phyloP scores from a whole-genome alignment of 768 basidiomycete species.

The Rhizopogon vinicolor region DNA sequence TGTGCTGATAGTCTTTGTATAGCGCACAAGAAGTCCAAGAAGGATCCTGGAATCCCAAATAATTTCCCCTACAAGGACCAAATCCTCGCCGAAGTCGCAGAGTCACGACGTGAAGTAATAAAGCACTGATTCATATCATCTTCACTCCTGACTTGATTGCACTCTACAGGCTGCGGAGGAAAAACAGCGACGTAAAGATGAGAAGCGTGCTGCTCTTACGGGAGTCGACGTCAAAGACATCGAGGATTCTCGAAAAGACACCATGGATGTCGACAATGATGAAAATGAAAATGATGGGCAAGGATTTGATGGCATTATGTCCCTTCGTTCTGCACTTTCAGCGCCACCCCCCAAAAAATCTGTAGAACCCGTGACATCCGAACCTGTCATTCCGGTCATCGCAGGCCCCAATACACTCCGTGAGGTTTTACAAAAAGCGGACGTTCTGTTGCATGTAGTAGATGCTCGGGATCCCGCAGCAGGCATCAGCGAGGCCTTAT shows the following conservation, averaged over 20 bases:
- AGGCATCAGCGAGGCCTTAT: slow-evolving; percentile 64
- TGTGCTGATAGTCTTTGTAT: slow-evolving; percentile 2
- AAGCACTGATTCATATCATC: not conserved
- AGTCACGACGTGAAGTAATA: slow-evolving; percentile 70
- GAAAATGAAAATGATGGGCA: slow-evolving; percentile 24
- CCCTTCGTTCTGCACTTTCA: slow-evolving; percentile 8
- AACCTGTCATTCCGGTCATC: slow-evolving; percentile 16
- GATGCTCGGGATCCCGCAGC: slow-evolving; percentile 82
- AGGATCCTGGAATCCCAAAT: slow-evolving; percentile 93
- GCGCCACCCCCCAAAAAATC: not conserved
- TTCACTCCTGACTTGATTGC: not conserved
- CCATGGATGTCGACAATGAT: slow-evolving; percentile 24
- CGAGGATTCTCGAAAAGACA: slow-evolving; percentile 20
- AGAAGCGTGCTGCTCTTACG: slow-evolving; percentile 44
- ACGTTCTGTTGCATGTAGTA: slow-evolving; percentile 76
- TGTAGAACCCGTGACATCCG: not conserved
- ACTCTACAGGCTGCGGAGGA: slow-evolving; percentile 67
- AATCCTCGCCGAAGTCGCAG: slow-evolving; percentile 85
- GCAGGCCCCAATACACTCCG: slow-evolving; percentile 25
- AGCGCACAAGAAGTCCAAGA: slow-evolving; percentile 60
- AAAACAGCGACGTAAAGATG: slow-evolving; percentile 62
- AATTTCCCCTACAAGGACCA: slow-evolving; percentile 93
- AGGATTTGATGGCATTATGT: slow-evolving; percentile 36
- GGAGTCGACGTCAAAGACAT: slow-evolving; percentile 25
- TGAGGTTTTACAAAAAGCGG: slow-evolving; percentile 64